phyloP scores from a whole-genome alignment of 176 grass and related monocot genomes.

The Pontederia paniculata region DNA sequence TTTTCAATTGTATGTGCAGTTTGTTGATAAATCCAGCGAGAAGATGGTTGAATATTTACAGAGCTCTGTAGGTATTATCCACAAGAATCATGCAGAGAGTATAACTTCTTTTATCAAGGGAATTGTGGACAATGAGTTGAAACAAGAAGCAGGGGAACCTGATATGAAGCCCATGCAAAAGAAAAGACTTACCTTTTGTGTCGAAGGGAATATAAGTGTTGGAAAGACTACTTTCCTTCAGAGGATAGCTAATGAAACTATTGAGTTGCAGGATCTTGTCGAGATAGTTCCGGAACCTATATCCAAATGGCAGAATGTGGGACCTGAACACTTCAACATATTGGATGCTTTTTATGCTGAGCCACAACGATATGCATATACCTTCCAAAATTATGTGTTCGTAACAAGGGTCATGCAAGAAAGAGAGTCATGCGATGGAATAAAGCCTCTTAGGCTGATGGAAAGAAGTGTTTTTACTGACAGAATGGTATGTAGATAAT shows the following conservation, averaged over 20 bases:
- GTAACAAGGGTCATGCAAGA: slow-evolving; percentile 97
- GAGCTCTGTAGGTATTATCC: slow-evolving; percentile 80
- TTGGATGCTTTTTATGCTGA: slow-evolving; percentile 81
- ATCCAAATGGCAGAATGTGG: slow-evolving; percentile 87
- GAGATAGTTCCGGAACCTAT: slow-evolving; percentile 94
- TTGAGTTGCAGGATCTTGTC: slow-evolving; percentile 88
- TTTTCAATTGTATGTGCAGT: slow-evolving; percentile 32
- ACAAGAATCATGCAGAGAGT: slow-evolving; percentile 90
- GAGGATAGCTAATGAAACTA: slow-evolving; percentile 93
- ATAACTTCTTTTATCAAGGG: slow-evolving; percentile 92
- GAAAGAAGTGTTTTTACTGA: slow-evolving; percentile 98
- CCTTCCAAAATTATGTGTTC: slow-evolving; percentile 99
- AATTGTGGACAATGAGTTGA: slow-evolving; percentile 64
- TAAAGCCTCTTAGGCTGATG: slow-evolving; percentile 96
- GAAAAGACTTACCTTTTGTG: slow-evolving; percentile 88
- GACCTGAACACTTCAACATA: slow-evolving; percentile 97
- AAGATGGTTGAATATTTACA: slow-evolving; percentile 93
- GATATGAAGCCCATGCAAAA: slow-evolving; percentile 28
- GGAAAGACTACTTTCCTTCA: slow-evolving; percentile 90
- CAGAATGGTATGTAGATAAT: slow-evolving; percentile 52
- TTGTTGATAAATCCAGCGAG: slow-evolving; percentile 63
- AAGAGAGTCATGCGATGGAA: slow-evolving; percentile 74
- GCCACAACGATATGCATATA: slow-evolving; percentile 89
- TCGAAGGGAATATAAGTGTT: slow-evolving; percentile 97
- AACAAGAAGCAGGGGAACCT: slow-evolving; percentile 31